phyloP scores from a whole-genome alignment of 1,139 yeast genomes.

The Blastobotrys petasosporus region DNA sequence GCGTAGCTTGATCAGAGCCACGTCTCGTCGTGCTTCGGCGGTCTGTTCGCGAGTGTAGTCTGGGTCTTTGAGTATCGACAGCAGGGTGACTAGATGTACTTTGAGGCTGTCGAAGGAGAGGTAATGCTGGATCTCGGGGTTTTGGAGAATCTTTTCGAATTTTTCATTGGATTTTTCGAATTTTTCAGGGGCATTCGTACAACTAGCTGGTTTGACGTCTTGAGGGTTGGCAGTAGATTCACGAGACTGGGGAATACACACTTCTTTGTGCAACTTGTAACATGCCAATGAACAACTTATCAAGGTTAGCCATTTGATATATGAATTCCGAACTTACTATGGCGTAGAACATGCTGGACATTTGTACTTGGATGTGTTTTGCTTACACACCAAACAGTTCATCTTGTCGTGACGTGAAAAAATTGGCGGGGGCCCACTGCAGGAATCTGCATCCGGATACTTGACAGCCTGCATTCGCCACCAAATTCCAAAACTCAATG shows the following conservation, averaged over 20 bases:
- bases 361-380: conserved; percentile 44
- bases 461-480: too few relatives aligned
- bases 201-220: neutral
- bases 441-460: too few relatives aligned
- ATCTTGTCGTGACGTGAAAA: neutral
- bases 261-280: conserved; percentile 12
- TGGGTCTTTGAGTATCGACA: conserved; percentile 44
- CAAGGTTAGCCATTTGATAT: neutral
- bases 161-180: too few relatives aligned
- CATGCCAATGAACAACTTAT: conserved; percentile 12
- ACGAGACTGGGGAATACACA: neutral
- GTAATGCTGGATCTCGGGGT: conserved; percentile 36
- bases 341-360: conserved; percentile 51
- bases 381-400: conserved; percentile 43
- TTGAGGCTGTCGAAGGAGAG: conserved; percentile 47
- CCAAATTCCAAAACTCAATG: neutral
- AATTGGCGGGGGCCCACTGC: too few relatives aligned
- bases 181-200: too few relatives aligned
- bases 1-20: conserved; percentile 55
- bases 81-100: conserved; percentile 46
- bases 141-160: neutral
- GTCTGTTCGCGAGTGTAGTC: conserved; percentile 40
- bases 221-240: neutral
- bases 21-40: conserved; percentile 47
- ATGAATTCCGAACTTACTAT: too few relatives aligned